Evolutionary conservation across 495 filamentous ascomycete genomes (phyloP), one percentile per base, ranked within the genome.

Genomic region (Zalerion maritima): DNA sequence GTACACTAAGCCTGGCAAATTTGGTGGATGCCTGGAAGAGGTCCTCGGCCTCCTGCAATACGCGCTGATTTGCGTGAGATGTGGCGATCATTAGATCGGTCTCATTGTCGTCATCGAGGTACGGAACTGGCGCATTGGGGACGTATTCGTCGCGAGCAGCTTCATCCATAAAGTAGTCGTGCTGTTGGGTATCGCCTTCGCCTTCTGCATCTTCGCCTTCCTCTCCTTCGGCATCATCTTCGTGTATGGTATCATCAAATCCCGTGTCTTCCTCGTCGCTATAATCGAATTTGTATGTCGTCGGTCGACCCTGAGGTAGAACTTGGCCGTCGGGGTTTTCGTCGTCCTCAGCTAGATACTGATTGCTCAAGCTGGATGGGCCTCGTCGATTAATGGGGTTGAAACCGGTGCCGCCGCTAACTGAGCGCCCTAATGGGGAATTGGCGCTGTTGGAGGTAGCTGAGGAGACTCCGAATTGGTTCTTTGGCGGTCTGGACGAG

Each of bases 61-160:
- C 46, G 20, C 46, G 50, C 41, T 58, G 55, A 32, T 55, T 54
- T 34, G 60, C 69, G 13, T 54, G 62, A 2, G 52, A 59, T 17
- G 54, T 63, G 8, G 52, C 39, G 24, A 66, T 42, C 48, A 61
- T 49, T 18, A 66, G 31, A 40, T 66, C 60, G 11, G 54, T 53
- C 17, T 51, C 48, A 17, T 35, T 44, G 21, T 55, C 50, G 28
- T 56, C 42, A 17, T 37, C 40, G 18, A 49, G 41, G 20, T 43
- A 34, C 14, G 39, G 37, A 1, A 27, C 2, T 29, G 32, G 18
- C 34, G 44, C 46, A 2, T 42, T 38, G 26, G 46, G 41, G 4
- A 38, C 29, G 14, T 52, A 45, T 20, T 38, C 32, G 6, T 48
- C 49, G n/a, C 30, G 40, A 9, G 37, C 42, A 23, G 40, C 45